Evolutionary conservation across 768 basidiomycete species (phyloP), one percentile per base, ranked within the genome.

Genomic region (Rhizopogon salebrosus): DNA sequence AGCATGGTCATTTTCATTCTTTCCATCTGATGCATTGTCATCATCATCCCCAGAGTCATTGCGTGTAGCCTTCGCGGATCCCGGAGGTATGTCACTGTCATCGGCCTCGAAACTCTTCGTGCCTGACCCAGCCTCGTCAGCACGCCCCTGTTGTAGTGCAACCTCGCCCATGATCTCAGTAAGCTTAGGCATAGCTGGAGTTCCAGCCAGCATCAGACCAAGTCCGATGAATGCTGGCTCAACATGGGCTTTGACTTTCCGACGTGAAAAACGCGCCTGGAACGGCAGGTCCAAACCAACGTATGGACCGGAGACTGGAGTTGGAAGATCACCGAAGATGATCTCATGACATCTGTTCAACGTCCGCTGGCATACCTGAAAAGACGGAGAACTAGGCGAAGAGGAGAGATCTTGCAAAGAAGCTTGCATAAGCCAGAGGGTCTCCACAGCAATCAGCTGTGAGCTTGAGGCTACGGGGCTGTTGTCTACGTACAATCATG

Each of bases 401-500:
- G 60, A 54, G 42, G 54, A 79, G 7, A 98, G 76, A 68, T 99
- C 97, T 53, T 82, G 83, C 18, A 99, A 76, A 24, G 89, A 84
- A 14, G 95, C 92, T 80, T 98, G 97, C 88, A 98, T 95, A 71
- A 95, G 97, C 94, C 95, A 98, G 41, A 99, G 72, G 0, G 97
- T 98, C 93, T 95, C 64, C 7, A 23, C 22, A 45, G 24, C 22
- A 24, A 43, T 59, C 14, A 45, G 48, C 49, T 37, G 40, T 40
- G 51, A 49, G 20, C 22, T 51, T 54, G 39, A 50, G 56, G 57
- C 27, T 18, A 40, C 55, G 34, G 58, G 42, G 57, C 64, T n/a
- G 49, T 53, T 54, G 55, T 49, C 60, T 34, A 84, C 95, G 70
- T 63, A 97, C 95, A 57, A 95, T 82, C 80, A 99, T 89, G 51